Evolutionary conservation across 768 basidiomycete species (phyloP).

Genomic region (Phaffia australis): DNA sequence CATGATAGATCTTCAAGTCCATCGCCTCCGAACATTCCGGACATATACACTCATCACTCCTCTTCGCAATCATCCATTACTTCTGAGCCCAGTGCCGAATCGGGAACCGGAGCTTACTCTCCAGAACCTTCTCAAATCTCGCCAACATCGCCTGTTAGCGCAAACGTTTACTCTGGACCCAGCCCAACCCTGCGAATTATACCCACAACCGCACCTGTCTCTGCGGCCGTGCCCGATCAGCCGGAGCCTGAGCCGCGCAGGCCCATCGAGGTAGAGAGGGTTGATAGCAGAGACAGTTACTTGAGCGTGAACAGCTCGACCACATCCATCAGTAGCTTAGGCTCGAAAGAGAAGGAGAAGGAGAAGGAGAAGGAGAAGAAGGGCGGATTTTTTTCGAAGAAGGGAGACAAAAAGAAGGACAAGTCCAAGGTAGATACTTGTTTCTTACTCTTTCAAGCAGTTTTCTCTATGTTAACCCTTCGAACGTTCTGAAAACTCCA

Average conservation of each 20-base stretch:
- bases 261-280: constrained; percentile 16
- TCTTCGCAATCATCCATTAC: too few species aligned
- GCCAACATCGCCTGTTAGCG: neutral
- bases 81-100: too few species aligned
- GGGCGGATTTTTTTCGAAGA: constrained; percentile 31
- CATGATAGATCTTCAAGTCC: too few species aligned
- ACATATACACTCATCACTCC: too few species aligned
- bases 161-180: neutral
- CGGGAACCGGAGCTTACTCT: neutral
- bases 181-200: neutral
- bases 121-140: constrained; percentile 6
- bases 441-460: neutral
- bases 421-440: constrained; percentile 25
- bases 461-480: neutral
- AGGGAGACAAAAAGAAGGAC: constrained; percentile 32
- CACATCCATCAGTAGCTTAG: too few species aligned
- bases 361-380: constrained; percentile 37
- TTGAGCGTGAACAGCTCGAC: neutral
- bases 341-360: constrained; percentile 24
- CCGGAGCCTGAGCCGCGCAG: neutral
- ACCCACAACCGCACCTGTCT: neutral
- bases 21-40: too few species aligned
- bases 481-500: neutral
- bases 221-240: neutral
- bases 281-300: constrained; percentile 7